Conservation (phyloP, 345 rosid genomes). For the Nasturtium officinale region DNA sequence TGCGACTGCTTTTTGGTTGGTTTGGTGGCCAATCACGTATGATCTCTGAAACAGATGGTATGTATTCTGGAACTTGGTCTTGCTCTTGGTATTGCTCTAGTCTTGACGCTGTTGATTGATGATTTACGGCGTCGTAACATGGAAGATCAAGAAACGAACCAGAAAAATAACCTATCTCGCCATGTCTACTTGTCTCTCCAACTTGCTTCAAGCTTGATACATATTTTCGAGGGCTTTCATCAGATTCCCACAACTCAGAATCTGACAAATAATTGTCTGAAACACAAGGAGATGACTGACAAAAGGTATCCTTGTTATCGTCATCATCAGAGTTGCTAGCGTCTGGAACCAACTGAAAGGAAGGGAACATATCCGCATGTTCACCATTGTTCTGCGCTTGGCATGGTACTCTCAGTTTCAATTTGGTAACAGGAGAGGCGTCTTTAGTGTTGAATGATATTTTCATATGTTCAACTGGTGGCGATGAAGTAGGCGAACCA, state of each 20-base stretch:
- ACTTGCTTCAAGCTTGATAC: conserved; percentile 37
- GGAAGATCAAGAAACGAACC: conserved; percentile 55
- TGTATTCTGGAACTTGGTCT: conserved; percentile 25
- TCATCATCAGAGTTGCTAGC: conserved; percentile 51
- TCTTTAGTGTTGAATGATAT: conserved; percentile 74
- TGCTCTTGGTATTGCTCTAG: conserved; percentile 23
- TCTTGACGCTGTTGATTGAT: conserved; percentile 34
- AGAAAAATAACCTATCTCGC: conserved; percentile 45
- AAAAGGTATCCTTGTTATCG: conserved; percentile 67
- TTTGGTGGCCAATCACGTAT: conserved; percentile 44
- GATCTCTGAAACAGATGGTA: conserved; percentile 43
- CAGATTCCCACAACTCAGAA: conserved; percentile 92
- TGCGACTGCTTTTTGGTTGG: conserved; percentile 14
- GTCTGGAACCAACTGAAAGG: conserved; percentile 88
- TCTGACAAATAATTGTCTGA: conserved; percentile 79
- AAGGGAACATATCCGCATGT: conserved; percentile 60
- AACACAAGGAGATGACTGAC: conserved; percentile 74
- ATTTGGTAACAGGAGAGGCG: conserved; percentile 56
- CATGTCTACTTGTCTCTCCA: conserved; percentile 16
- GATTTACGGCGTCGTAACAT: conserved; percentile 59
- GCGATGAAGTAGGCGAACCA: conserved; percentile 72
- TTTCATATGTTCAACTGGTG: conserved; percentile 86
- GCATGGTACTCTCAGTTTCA: conserved; percentile 74
- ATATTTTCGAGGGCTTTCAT: conserved; percentile 50
- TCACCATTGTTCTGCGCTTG: conserved; percentile 39